These are phyloP conservation scores for Rhizoclosmatium sp. DNA, from an alignment of 192 early-diverging fungal genomes.

Conservation along the genomic window DNA sequence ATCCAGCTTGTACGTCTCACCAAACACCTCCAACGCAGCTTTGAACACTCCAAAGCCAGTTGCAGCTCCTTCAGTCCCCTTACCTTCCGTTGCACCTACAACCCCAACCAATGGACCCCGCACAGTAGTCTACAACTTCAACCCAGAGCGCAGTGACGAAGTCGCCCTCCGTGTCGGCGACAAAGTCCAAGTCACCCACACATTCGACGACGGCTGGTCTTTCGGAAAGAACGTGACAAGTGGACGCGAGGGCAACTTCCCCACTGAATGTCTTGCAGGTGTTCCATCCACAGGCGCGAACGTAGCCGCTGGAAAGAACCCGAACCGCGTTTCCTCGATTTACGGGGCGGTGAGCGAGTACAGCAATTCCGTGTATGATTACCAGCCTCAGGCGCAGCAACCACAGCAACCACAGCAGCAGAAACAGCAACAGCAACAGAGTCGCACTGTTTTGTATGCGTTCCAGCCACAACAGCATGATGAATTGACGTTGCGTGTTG, in stretches of 20 bases:
- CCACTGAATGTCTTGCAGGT: neutral
- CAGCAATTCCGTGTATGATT: neutral
- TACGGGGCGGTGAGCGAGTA: slow-evolving; percentile 12
- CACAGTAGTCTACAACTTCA: neutral
- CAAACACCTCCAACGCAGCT: too few relatives aligned
- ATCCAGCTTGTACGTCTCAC: too few relatives aligned
- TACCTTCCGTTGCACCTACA: too few relatives aligned
- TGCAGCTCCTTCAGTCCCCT: too few relatives aligned
- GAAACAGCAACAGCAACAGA: neutral
- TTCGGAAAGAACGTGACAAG: slow-evolving; percentile 19
- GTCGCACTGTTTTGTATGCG: neutral
- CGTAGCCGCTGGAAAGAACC: too few relatives aligned
- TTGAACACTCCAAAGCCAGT: too few relatives aligned
- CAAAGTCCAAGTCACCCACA: neutral
- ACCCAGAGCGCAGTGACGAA: too few relatives aligned
- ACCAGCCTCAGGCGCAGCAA: neutral
- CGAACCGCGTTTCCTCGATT: slow-evolving; percentile 13
- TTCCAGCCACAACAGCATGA: neutral
- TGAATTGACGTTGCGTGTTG: slow-evolving; percentile 19
- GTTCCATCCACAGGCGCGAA: too few relatives aligned
- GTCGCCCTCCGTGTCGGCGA: too few relatives aligned
- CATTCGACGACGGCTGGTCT: slow-evolving; percentile 11
- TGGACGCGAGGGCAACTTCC: slow-evolving; percentile 15
- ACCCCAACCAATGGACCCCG: too few relatives aligned
- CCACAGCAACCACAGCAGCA: neutral